phyloP scores from a whole-genome alignment of 345 rosid genomes.

The Pistacia atlantica region DNA sequence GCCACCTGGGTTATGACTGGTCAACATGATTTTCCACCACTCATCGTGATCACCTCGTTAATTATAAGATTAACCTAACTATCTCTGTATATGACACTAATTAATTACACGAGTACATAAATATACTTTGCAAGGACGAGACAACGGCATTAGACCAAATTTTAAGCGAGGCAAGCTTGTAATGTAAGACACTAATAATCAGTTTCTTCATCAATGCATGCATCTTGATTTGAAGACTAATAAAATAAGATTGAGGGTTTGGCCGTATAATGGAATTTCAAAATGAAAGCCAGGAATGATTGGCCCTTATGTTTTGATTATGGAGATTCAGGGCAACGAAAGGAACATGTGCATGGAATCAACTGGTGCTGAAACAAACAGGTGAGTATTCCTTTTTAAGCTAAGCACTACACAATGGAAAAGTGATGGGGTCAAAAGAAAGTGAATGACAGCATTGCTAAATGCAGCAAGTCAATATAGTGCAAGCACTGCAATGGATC shows the following conservation, averaged over 20 bases:
- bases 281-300: not conserved
- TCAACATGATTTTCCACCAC: not conserved
- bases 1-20: not conserved
- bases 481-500: not conserved
- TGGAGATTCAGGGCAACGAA: not conserved
- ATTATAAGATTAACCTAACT: not conserved
- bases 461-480: not conserved
- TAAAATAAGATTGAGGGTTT: not conserved
- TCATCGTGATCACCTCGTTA: not conserved
- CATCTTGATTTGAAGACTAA: slow-evolving; percentile 4
- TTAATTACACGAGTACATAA: not conserved
- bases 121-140: not conserved
- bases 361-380: not conserved
- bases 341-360: not conserved
- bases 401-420: not conserved
- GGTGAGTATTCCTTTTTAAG: not conserved
- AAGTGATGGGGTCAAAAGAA: not conserved
- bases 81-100: not conserved
- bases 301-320: not conserved
- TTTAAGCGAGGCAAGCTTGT: slow-evolving; percentile 5
- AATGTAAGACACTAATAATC: not conserved
- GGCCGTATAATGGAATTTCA: not conserved
- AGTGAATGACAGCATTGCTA: not conserved
- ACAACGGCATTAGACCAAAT: not conserved
- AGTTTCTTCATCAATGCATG: not conserved